Evolutionary conservation across 257 asterid species (phyloP).

Genomic region (Linderniella brevidens): DNA sequence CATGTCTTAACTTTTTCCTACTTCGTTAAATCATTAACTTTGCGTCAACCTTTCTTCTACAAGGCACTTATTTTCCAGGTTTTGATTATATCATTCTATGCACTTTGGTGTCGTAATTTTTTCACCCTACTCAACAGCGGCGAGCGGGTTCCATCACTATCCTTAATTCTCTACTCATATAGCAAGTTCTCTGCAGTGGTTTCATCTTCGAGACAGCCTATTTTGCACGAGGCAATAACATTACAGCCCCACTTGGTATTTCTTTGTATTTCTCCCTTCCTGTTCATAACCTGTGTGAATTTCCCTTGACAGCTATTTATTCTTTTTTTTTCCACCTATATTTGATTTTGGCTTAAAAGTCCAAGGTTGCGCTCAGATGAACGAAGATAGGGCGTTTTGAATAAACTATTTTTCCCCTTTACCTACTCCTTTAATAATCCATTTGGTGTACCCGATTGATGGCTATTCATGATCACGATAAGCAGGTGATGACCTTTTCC

Average conservation of each 20-base stretch:
- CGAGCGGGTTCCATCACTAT: slow-evolving; percentile 69
- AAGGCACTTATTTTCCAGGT: no score
- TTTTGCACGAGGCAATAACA: slow-evolving; percentile 94
- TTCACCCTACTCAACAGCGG: slow-evolving; percentile 35
- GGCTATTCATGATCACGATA: slow-evolving; percentile 67
- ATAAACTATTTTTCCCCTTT: slow-evolving; percentile 63
- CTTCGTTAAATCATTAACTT: no score
- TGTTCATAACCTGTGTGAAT: no score
- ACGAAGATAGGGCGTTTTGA: slow-evolving; percentile 83
- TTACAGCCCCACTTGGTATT: slow-evolving; percentile 79
- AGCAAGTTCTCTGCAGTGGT: slow-evolving; percentile 94
- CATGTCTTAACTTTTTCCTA: no score
- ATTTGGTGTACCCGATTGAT: slow-evolving; percentile 94
- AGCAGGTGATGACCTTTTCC: slow-evolving; percentile 31
- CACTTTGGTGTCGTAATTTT: neutral
- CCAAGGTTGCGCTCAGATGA: slow-evolving; percentile 74
- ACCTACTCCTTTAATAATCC: slow-evolving; percentile 72
- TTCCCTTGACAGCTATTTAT: no score
- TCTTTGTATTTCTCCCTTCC: slow-evolving; percentile 34
- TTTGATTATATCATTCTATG: slow-evolving; percentile 6
- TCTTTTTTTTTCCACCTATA: neutral
- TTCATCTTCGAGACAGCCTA: slow-evolving; percentile 86
- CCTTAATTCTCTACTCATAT: slow-evolving; percentile 71
- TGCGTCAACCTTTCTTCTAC: no score
- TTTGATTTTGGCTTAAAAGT: slow-evolving; percentile 36